Evolutionary conservation across 2,329 filamentous ascomycete genomes (phyloP).

Genomic region (Hypoxylon sp.): DNA sequence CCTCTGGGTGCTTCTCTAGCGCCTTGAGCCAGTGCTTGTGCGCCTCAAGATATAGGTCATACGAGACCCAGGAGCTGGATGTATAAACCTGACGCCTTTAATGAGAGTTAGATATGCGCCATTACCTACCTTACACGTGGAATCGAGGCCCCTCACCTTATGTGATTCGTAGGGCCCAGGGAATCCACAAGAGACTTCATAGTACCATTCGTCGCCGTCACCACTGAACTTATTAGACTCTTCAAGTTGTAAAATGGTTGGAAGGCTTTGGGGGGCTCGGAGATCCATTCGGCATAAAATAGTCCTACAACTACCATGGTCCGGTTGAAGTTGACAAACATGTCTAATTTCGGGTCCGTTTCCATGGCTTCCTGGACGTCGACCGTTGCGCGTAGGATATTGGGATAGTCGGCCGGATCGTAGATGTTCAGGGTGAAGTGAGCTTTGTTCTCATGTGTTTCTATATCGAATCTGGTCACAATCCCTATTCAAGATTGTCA

Average conservation of each 20-base stretch:
- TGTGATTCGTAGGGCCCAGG: neutral
- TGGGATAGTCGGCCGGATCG: conserved; percentile 27
- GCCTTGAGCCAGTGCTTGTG: conserved; percentile 26
- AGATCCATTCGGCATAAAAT: conserved; percentile 31
- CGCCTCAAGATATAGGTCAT: conserved; percentile 34
- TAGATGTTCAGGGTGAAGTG: conserved; percentile 38
- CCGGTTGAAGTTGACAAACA: conserved; percentile 28
- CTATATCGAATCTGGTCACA: conserved; percentile 39
- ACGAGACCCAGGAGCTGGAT: conserved; percentile 29
- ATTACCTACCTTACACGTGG: neutral
- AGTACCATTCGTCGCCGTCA: conserved; percentile 14
- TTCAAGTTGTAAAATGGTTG: conserved; percentile 35
- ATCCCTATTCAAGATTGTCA: conserved; percentile 24
- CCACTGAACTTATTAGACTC: conserved; percentile 10
- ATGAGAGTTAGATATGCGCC: neutral
- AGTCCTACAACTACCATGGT: conserved; percentile 31
- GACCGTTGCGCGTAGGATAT: conserved; percentile 29
- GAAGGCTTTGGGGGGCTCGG: conserved; percentile 25
- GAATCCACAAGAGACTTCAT: conserved; percentile 2
- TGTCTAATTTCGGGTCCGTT: conserved; percentile 30
- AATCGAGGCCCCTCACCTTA: neutral
- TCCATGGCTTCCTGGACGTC: conserved; percentile 38
- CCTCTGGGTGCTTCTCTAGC: conserved; percentile 5
- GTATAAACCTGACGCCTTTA: conserved; percentile 13
- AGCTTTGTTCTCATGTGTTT: conserved; percentile 27